Base-by-base conservation (phyloP, 2,329 filamentous ascomycete species). In the Nannizziopsis barbatae region DNA sequence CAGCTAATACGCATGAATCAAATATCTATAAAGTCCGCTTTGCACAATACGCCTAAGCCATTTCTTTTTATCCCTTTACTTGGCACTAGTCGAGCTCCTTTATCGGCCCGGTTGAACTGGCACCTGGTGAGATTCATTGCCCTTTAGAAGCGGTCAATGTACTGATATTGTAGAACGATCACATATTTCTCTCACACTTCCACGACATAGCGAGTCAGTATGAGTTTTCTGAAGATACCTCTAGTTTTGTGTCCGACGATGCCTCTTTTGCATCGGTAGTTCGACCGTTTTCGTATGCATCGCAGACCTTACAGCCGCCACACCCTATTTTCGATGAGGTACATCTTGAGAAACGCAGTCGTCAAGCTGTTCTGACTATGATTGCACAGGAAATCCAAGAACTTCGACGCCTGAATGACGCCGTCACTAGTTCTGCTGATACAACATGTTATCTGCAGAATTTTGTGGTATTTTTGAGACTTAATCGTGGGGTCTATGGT, bases 141-240 rank as follows among this genome's bases (percentile, higher is more conserved):
- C 17, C 9, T 36, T 12, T 10, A 8, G 6, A 11, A 31, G 10
- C 2, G n/a, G 22, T 33, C 40, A 35, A 27, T 6, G 8, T 2
- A 17, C 22, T 22, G 47, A 27, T 35, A 39, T 32, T 10, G 5
- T 27, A 73, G 64, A 93, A 88, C 58, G 87, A 96, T 51, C 79
- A 85, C 54, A 83, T 96, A 56, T 86, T 88, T 61, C 81, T 96
- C 50, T 90, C 86, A 0, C 89, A 96, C 64, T 86, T 81, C 69
- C 88, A 96, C 59, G 76, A 82, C 50, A 72, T 76, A 3, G 71
- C 74, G 1, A 80, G 90, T 61, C 86, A 83, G 0, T 83, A 88
- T 53, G 74, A 80, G 3, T 84, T 92, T 54, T 65, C 90, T 0
- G 84, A 93, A 51, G 81, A 86, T 14, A 39, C 37, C 12, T 47